A percentile compares a stretch with the other conserved stretches of the same genome.
These are phyloP conservation scores for Acanthamoeba quina DNA, from an alignment of 208 protist genomes.

Conservation along the genomic window DNA sequence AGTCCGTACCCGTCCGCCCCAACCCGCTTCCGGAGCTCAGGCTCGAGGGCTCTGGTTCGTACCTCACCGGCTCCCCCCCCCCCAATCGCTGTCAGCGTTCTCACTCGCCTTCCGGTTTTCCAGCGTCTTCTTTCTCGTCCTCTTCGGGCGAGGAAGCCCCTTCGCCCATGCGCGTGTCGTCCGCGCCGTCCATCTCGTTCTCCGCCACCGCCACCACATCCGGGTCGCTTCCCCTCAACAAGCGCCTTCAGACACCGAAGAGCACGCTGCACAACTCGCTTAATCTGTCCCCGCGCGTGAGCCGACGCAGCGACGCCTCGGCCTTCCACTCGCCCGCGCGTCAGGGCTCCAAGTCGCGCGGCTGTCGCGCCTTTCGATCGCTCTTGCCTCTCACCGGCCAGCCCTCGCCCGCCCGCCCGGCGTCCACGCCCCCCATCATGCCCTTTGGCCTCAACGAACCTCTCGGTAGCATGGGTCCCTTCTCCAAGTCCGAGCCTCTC, in stretches of 20 bases:
- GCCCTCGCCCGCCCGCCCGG: not conserved
- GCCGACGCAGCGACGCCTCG: conserved; percentile 17
- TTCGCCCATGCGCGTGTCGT: not conserved
- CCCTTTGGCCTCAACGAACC: not conserved
- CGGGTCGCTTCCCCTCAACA: not conserved
- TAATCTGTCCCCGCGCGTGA: not conserved
- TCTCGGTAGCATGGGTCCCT: not conserved
- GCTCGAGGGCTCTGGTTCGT: not conserved
- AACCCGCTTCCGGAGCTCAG: not conserved
- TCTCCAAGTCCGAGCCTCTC: conserved; percentile 12
- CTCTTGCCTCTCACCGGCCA: not conserved
- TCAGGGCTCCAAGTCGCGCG: not conserved
- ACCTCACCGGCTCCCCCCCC: not conserved
- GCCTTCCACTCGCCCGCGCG: conserved; percentile 21
- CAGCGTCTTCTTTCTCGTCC: not conserved
- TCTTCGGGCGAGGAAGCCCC: not conserved
- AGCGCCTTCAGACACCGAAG: not conserved
- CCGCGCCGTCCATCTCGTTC: not conserved
- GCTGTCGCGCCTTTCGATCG: not conserved
- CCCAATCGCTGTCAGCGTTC: not conserved
- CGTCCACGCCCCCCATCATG: not conserved
- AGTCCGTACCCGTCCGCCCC: not conserved
- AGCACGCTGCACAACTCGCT: not conserved
- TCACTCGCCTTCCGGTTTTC: too few species aligned
- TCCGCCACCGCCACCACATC: not conserved